Conservation (phyloP, 1,284 basidiomycete genomes). For the Moesziomyces aphidis region DNA sequence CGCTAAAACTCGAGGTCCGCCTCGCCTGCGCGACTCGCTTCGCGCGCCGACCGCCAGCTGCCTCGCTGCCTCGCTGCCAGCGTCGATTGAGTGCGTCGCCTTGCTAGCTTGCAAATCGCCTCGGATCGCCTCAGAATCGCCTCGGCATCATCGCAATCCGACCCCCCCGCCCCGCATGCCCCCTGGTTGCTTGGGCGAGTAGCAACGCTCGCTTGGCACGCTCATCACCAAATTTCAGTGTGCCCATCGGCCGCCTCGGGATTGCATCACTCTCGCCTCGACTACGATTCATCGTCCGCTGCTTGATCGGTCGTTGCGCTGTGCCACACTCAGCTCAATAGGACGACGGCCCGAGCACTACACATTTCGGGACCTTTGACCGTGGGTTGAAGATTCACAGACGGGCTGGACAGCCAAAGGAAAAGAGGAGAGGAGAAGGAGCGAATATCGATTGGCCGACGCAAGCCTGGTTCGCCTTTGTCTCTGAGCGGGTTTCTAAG, state of each 20-base stretch:
- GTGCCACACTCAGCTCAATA: too few species aligned
- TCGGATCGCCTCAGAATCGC: too few species aligned
- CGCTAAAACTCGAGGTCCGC: conserved; percentile 25
- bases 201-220: neutral
- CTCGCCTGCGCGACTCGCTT: conserved; percentile 3
- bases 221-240: neutral
- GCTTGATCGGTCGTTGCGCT: too few species aligned
- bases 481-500: neutral
- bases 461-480: neutral
- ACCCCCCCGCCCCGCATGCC: too few species aligned
- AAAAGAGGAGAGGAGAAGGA: too few species aligned
- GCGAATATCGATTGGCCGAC: neutral
- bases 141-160: too few species aligned
- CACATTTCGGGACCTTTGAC: too few species aligned
- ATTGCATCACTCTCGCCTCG: neutral
- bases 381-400: too few species aligned
- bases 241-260: neutral
- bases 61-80: neutral
- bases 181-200: too few species aligned
- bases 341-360: too few species aligned
- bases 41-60: neutral
- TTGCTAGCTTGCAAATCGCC: neutral
- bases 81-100: neutral
- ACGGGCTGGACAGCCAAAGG: too few species aligned
- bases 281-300: neutral